Evolutionary conservation across 225 moss, liverwort and hornwort genomes (phyloP), one percentile per base, ranked within the genome.

Genomic region (Ulota crispa): DNA sequence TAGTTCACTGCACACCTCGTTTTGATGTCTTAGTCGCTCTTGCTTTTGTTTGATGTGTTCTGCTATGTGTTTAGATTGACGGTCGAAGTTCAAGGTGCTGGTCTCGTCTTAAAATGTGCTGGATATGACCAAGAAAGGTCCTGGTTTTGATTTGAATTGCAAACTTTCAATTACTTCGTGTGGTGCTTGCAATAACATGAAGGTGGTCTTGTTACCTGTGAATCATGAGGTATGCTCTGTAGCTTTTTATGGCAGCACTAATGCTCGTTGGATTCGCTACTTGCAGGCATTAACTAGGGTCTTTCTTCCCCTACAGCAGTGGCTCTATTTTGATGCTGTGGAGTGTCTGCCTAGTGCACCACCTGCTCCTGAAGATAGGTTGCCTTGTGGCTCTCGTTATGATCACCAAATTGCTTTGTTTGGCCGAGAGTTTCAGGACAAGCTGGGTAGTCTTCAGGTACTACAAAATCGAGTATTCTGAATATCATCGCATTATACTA

Each of bases 241-340:
- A 20, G n/a, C 76, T 41, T 65, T 14, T 73, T 53, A 77, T 65
- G 63, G 27, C 31, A 47, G 54, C 72, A 55, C 79, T 80, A 56
- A 81, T 80, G 69, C 68, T 55, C 30, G 42, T 78, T 78, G 36
- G 43, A 41, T 61, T 75, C 83, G 56, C 68, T 79, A 64, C 59
- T 86, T 79, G 85, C 93, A 94, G 94, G 99, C 93, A 73, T 80
- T 99, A 76, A 89, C 99, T 52, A 85, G 96, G 87, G 92, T 94
- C 27, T 92, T 92, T 42, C 89, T 81, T 54, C 99, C 99, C 64
- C 67, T 99, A 69, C 94, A 89, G 84, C 99, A 99, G 65, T 99
- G 99, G 99, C 89, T 99, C 9, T 99, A 94, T 78, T 99, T 96
- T 28, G 94, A 99, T 86, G 94, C 93, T 21, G 83, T 93, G 73